Conservation (phyloP, 106 monocot genomes). For the Vanilla planifolia region DNA sequence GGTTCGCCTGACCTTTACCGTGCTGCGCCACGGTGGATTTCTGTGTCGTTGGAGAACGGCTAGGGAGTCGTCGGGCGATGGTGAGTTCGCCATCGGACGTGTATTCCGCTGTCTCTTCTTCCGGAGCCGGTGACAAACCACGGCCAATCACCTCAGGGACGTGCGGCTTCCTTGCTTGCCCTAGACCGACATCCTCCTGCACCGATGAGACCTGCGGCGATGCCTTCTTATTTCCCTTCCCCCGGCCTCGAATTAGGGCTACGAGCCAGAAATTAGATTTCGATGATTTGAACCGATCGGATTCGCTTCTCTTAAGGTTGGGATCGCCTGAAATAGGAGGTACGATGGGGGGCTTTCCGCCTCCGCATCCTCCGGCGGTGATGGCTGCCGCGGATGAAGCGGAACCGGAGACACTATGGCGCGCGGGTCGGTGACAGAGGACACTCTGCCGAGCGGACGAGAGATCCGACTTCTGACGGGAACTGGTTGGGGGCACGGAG, state of each 20-base stretch:
- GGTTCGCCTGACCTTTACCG: not conserved
- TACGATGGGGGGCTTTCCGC: too few species aligned
- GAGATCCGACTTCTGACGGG: not conserved
- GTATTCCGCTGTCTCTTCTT: too few species aligned
- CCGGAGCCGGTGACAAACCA: constrained; percentile 27
- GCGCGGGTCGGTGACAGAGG: not conserved
- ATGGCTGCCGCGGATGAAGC: too few species aligned
- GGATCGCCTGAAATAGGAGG: too few species aligned
- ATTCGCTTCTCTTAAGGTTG: not conserved
- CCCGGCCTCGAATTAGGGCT: constrained; percentile 6
- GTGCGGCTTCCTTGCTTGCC: too few species aligned
- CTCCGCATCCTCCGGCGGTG: too few species aligned
- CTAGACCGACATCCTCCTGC: too few species aligned
- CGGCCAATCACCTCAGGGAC: not conserved
- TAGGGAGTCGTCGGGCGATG: too few species aligned
- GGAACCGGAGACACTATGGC: too few species aligned
- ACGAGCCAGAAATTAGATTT: constrained; percentile 31
- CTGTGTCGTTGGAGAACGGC: too few species aligned
- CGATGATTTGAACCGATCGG: not conserved
- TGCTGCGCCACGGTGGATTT: not conserved
- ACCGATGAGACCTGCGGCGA: not conserved
- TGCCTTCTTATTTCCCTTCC: constrained; percentile 20
- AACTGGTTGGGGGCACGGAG: not conserved
- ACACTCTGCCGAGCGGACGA: not conserved
- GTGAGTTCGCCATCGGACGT: too few species aligned